A percentile compares a stretch with the other conserved stretches of the same genome.
phyloP scores from a whole-genome alignment of 176 grass and related monocot genomes.

The Bonia amplexicaulis region DNA sequence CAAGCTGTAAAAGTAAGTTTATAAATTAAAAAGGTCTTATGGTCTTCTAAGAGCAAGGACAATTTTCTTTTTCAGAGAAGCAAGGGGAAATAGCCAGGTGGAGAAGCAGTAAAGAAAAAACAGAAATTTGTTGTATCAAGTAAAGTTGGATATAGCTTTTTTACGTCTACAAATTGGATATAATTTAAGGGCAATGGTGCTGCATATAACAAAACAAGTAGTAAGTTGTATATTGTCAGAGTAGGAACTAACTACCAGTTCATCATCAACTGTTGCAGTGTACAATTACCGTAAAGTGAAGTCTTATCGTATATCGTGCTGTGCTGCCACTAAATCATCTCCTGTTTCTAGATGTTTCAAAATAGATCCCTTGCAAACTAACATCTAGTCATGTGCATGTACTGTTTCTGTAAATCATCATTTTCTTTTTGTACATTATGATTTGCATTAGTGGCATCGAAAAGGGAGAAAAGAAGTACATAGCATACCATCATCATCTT shows the following conservation, averaged over 20 bases:
- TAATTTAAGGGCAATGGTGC: not conserved
- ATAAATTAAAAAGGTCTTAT: not conserved
- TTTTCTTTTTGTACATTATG: not conserved
- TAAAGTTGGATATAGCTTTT: not conserved
- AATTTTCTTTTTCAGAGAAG: not conserved
- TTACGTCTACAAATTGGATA: not conserved
- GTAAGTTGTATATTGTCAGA: not conserved
- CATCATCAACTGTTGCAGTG: not conserved
- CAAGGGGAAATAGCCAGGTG: not conserved
- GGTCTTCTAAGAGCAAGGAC: not conserved
- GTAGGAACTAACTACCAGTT: not conserved
- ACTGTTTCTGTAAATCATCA: not conserved
- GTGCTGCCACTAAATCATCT: not conserved
- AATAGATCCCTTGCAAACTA: not conserved
- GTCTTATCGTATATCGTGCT: not conserved
- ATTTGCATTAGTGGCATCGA: not conserved
- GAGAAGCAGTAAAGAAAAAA: not conserved
- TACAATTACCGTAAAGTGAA: not conserved
- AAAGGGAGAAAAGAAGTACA: not conserved
- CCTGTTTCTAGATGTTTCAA: not conserved
- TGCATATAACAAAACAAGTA: not conserved
- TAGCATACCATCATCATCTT: conserved; percentile 81
- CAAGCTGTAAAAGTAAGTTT: not conserved
- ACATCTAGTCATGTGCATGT: not conserved
- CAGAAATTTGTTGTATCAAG: not conserved